Base-by-base conservation (phyloP, 2,329 filamentous ascomycete genomes). In the Lecanicillium sp. region DNA sequence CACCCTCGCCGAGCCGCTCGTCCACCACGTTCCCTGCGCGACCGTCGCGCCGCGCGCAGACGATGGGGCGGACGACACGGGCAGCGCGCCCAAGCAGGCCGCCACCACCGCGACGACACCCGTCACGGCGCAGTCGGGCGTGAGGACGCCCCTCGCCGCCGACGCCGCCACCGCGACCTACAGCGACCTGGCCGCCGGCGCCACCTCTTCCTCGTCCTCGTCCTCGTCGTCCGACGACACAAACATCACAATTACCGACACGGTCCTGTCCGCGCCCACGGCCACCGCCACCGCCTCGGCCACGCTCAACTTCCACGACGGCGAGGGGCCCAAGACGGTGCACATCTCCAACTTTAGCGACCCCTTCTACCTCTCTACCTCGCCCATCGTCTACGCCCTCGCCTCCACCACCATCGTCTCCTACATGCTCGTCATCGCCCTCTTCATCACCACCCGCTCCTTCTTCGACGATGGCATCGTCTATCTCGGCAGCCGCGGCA, bases 401-500 rank as follows among this genome's bases (percentile, higher is more conserved):
- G 90, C 90, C 48, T 87, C 90, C 14, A 89, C 89, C 15, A 97
- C 90, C 1, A 86, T 95, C 48, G 84, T 95, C 42, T 86, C 90
- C 41, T 97, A 94, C 68, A 86, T 94, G 62, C 80, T 97, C 39
- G 85, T 96, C 56, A 87, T 95, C 54, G 94, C 96, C 78, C 81
- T 97, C 30, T 81, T 95, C 61, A 90, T 96, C 58, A 95, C 90
- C 1, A 91, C 91, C n/a, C 83, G 91, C 44, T 95, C 93, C 3
- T 95, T 93, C 64, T 83, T 95, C 53, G 83, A 94, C 50, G 89
- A 89, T 46, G 88, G 89, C 19, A 81, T 87, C 40, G 87, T 91
- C 37, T 84, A 93, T 50, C 73, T 94, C 41, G 86, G 87, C 36
- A 77, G 86, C 21, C 81, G 87, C 60, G 88, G 90, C 62, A 89